Evolutionary conservation across 352 stramenopile genomes (phyloP), one percentile per base, ranked within the genome.

Genomic region (Blastocystis sp.): DNA sequence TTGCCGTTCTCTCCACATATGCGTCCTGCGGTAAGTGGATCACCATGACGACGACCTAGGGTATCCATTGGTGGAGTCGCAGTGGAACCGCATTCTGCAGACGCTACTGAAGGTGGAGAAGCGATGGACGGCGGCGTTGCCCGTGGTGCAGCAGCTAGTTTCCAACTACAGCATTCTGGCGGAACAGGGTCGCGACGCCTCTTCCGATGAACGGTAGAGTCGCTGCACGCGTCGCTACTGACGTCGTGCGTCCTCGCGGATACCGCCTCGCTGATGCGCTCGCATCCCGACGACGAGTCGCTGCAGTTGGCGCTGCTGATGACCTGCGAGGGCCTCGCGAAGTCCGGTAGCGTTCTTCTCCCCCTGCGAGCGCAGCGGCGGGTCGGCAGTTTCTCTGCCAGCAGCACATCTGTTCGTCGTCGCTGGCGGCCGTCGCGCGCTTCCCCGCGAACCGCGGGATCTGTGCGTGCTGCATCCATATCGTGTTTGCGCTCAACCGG

Each of bases 121-220:
- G 21, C 54, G 56, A 29, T 81, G 69, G 69, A 14, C 24, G 14
- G 49, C 69, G 24, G 63, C 61, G 7, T 18, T 61, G 6, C 8
- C 9, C 36, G 69, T 81, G 14, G 34, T 81, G 1, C 46, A 81
- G 21, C 69, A 81, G 18, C 40, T 81, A 14, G 29, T 81, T 21
- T 42, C 48, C 3, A 81, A 81, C 40, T 81, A 63, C 46, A 61
- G 27, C 36, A 27, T 64, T 44, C 69, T 81, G 21, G 69, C 69
- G 1, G 18, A 63, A 16, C 27, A 65, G n/a, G 69, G 69, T 81
- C 7, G 24, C 4, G 8, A 16, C n/a, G 8, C 11, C 8, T 18
- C 2, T 16, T 24, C 0, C 14, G 14, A 9, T 49, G 61, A 29
- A 81, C 14, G 18, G 18, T 64, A 81, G 69, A 63, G 29, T 11